Percentiles rank a stretch among this genome's conserved stretches.
Evolutionary conservation across 1,139 yeast genomes (phyloP).

Genomic region (Trichomonascaceae sp.): DNA sequence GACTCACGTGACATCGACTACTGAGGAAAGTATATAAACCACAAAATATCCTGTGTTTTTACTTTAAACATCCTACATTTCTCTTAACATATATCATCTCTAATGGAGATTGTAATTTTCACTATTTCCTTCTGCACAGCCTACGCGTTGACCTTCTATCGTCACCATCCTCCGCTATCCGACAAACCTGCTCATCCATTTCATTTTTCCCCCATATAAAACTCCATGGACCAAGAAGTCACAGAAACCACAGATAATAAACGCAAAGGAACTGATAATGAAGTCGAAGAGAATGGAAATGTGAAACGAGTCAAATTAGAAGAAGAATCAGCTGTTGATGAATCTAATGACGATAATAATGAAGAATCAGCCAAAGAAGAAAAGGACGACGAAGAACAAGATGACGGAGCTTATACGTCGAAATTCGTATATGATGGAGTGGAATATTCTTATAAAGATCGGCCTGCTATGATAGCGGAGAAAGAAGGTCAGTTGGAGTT

Average conservation of each 20-base stretch:
- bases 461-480: conserved; percentile 92
- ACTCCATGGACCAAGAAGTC: conserved; percentile 21
- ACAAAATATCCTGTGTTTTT: background rate
- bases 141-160: background rate
- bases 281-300: conserved; percentile 22
- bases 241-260: conserved; percentile 11
- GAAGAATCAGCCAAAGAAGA: conserved; percentile 19
- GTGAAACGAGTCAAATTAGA: conserved; percentile 16
- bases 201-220: background rate
- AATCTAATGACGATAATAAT: conserved; percentile 22
- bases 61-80: background rate
- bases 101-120: too few relatives aligned
- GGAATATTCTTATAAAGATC: conserved; percentile 78
- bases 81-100: too few relatives aligned
- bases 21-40: background rate
- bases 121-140: too few relatives aligned
- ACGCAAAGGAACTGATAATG: conserved; percentile 24
- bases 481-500: conserved; percentile 87
- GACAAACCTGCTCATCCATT: background rate
- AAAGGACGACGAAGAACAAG: conserved; percentile 24
- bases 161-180: background rate
- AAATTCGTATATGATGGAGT: conserved; percentile 66
- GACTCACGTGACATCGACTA: background rate
- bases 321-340: conserved; percentile 25
- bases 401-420: conserved; percentile 34